Evolutionary conservation across 202 grass and related monocot species (phyloP).

Genomic region (Saccharum hybrid): DNA sequence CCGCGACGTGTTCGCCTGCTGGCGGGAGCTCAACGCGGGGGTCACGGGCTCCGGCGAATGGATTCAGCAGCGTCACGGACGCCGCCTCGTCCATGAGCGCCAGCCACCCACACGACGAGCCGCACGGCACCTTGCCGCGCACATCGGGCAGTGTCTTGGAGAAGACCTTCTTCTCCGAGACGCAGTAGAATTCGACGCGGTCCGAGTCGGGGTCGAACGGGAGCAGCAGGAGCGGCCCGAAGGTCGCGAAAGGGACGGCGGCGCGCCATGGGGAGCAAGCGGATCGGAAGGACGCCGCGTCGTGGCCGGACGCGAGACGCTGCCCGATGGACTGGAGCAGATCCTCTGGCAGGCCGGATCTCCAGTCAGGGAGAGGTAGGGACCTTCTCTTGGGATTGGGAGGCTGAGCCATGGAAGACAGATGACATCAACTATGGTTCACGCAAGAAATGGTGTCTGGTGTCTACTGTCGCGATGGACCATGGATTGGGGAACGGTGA

Average conservation of each 20-base stretch:
- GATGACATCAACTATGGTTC: background rate
- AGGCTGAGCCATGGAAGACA: background rate
- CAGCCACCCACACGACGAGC: conserved; percentile 25
- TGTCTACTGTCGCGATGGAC: background rate
- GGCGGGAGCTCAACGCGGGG: conserved; percentile 16
- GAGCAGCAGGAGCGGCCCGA: conserved; percentile 43
- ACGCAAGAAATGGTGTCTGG: background rate
- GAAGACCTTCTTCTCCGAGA: background rate
- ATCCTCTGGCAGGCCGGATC: conserved; percentile 30
- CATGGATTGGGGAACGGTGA: background rate
- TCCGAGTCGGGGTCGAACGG: background rate
- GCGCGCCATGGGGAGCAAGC: conserved; percentile 18
- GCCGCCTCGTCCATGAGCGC: conserved; percentile 33
- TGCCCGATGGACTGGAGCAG: conserved; percentile 27
- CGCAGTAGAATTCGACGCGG: conserved; percentile 12
- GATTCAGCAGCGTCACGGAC: conserved; percentile 35
- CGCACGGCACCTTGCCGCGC: conserved; percentile 31
- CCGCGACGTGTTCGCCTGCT: conserved; percentile 1
- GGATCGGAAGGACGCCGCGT: conserved; percentile 38
- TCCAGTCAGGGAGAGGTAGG: conserved; percentile 35
- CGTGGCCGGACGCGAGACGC: conserved; percentile 26
- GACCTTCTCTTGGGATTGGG: background rate
- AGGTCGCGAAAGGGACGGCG: conserved; percentile 13
- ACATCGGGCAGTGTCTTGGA: background rate
- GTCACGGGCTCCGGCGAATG: conserved; percentile 11